A percentile compares a stretch with the other conserved stretches of the same genome.
Conservation (phyloP, 2,329 filamentous ascomycete genomes). For the Diaporthe sp. region DNA sequence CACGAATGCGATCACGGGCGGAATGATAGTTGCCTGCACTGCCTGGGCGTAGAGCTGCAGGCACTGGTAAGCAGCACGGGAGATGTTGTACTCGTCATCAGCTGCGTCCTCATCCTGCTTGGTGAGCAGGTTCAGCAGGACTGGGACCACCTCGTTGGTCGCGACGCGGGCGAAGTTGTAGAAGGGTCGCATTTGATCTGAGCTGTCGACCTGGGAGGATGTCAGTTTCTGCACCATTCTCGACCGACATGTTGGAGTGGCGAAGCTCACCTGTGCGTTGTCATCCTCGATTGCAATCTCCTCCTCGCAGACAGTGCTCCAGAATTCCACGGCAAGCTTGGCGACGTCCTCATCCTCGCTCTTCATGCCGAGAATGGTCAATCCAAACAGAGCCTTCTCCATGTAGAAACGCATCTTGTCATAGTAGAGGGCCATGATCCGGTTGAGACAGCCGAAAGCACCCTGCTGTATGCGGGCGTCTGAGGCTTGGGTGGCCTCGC, state of each 20-base stretch:
- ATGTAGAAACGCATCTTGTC: slow-evolving; percentile 99
- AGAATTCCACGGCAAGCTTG: slow-evolving; percentile 98
- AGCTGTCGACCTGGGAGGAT: slow-evolving; percentile 71
- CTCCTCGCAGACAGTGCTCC: slow-evolving; percentile 99
- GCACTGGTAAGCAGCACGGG: slow-evolving; percentile 95
- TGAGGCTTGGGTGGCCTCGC: slow-evolving; percentile 95
- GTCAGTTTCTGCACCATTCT: slow-evolving; percentile 33
- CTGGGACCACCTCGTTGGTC: slow-evolving; percentile 93
- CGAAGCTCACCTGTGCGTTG: slow-evolving; percentile 79
- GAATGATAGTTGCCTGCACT: slow-evolving; percentile 86
- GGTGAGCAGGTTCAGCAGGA: slow-evolving; percentile 88
- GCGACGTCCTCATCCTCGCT: slow-evolving; percentile 97
- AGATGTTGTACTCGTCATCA: slow-evolving; percentile 98
- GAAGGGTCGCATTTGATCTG: slow-evolving; percentile 88
- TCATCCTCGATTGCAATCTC: slow-evolving; percentile 98
- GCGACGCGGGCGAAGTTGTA: slow-evolving; percentile 97
- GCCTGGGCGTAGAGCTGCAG: slow-evolving; percentile 95
- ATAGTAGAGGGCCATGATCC: slow-evolving; percentile 99
- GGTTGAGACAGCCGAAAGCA: slow-evolving; percentile 96
- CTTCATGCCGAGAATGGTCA: slow-evolving; percentile 99
- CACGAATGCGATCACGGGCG: slow-evolving; percentile 89
- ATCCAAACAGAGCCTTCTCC: slow-evolving; percentile 98
- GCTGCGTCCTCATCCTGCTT: slow-evolving; percentile 98
- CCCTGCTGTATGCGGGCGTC: slow-evolving; percentile 95
- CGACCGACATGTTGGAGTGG: background rate